Base-by-base conservation (phyloP, 495 filamentous ascomycete species). In the Podospora sp. region DNA sequence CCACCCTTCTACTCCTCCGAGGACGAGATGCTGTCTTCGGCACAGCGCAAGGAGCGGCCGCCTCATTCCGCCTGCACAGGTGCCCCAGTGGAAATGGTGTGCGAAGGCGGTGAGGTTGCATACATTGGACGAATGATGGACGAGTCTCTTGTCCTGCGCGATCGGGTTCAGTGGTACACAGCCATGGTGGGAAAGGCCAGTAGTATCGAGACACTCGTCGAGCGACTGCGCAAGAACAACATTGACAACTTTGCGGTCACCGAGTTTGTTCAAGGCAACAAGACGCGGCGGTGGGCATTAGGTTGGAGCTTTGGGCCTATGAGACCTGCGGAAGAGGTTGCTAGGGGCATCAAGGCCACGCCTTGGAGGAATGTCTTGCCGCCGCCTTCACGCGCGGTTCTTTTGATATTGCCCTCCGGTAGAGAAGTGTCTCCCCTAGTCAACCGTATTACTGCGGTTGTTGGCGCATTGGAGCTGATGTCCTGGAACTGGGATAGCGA, bases 1-100 rank as follows among this genome's bases (percentile, higher is more conserved):
- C 95, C 95, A 0, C 95, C 95, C 0, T 99, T 99, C 79, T 97
- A 97, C 80, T 71, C 83, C 22, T 94, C 92, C 3, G 80, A 83
- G 20, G 76, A 83, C 14, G 91, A 96, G 40, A 87, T 97, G 77
- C 66, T 85, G 0, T 78, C 80, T 11, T 88, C 89, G 0, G 90
- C 92, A 0, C 70, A 79, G 24, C 76, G 82, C 29, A 98, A 97
- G 73, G 71, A 81, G 8, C 81, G 84, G 2, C 87, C 87, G 0
- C 92, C 95, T 0, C 85, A 86, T 62, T 91, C 91, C 66, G 86
- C 87, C 24, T 97, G 94, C 77, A 97, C 94, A 0, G 94, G 93
- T 6, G 86, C 90, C 0, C 84, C 86, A 0, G 80, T 89, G 20
- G 95, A 98, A 77, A 97, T 97, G 93, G 91, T 97, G 4, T 91